Base-by-base conservation (phyloP, 164 flowering plant species). In the Santalum album region DNA sequence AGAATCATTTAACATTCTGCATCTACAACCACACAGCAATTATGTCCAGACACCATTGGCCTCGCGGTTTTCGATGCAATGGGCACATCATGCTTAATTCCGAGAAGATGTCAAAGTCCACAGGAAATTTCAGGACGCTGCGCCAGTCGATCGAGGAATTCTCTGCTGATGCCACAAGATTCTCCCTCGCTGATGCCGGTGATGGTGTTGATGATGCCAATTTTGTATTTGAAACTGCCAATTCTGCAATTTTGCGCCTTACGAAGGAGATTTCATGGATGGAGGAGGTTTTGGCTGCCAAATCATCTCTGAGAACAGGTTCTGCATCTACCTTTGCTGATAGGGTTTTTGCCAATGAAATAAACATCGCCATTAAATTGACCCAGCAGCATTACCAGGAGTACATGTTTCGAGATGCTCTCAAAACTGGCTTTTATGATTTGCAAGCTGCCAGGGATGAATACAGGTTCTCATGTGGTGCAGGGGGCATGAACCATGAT, bases 171-270 rank as follows among this genome's bases (percentile, higher is more conserved):
- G 96, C 96, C 20, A 87, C 96, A 10, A 71, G 96, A 43, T 87
- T 87, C 70, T 67, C 95, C 49, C 72, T 90, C 38, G 98, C 98
- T 59, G 98, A 90, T 75, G 90, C 98, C 46, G 98, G 98, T 11
- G 96, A 90, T 77, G 96, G 98, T 14, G 81, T 86, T 67, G 96
- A 86, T 60, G 95, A 90, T 70, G 97, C 97, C 4, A 90, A 90
- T 56, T 90, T 90, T 59, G 95, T 84, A 7, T 90, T 81, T 67
- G 92, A 87, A 57, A 84, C 90, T 0, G 87, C 95, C 9, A 87
- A 87, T 78, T 78, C 97, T 53, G 92, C 95, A 16, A 87, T 90
- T 32, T 57, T 84, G 12, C 74, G 90, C 16, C 85, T 90, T 9
- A 87, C 97, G 1, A 87, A 90, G 59, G 97, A 90, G 55, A 72